Evolutionary conservation across 257 asterid genomes (phyloP).

Genomic region (Plantago elongata): DNA sequence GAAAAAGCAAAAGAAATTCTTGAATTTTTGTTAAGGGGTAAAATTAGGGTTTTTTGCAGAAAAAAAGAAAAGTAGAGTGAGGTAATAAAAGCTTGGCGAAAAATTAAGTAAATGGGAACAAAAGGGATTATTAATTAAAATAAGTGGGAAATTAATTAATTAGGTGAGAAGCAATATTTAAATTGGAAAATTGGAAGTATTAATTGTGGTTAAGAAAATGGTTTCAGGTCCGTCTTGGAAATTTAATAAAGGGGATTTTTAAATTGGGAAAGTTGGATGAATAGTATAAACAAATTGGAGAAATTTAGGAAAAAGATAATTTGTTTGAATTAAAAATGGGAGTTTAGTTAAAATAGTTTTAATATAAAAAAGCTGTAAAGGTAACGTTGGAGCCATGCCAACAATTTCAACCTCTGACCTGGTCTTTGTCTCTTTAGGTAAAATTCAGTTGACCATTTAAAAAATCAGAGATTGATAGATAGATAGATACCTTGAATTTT

Average conservation of each 20-base stretch:
- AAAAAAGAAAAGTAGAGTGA: slow-evolving; percentile 21
- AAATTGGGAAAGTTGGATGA: slow-evolving; percentile 42
- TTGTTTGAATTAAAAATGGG: slow-evolving; percentile 22
- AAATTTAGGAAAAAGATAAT: slow-evolving; percentile 27
- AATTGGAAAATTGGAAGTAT: slow-evolving; percentile 64
- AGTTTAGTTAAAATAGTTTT: slow-evolving; percentile 28
- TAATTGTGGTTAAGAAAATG: slow-evolving; percentile 77
- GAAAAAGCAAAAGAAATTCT: slow-evolving; percentile 22
- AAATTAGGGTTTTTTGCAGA: slow-evolving; percentile 58
- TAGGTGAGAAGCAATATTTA: slow-evolving; percentile 50
- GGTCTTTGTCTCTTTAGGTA: slow-evolving; percentile 44
- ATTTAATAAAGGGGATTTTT: slow-evolving; percentile 45
- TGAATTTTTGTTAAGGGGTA: slow-evolving; percentile 18
- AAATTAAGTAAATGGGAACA: slow-evolving; percentile 3
- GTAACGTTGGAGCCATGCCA: slow-evolving; percentile 57
- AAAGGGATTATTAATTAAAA: slow-evolving; percentile 27
- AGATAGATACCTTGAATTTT: slow-evolving; percentile 14
- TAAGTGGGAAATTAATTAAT: slow-evolving; percentile 28
- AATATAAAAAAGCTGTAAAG: slow-evolving; percentile 66
- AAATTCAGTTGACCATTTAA: slow-evolving; percentile 36
- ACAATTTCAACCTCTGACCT: slow-evolving; percentile 45
- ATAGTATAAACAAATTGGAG: slow-evolving; percentile 30
- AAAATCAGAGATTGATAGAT: background rate
- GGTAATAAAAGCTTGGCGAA: background rate
- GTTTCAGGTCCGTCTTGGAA: slow-evolving; percentile 87